These are phyloP conservation scores for Sechiopsis laciniata DNA, from an alignment of 306 rosid species.

Conservation along the genomic window DNA sequence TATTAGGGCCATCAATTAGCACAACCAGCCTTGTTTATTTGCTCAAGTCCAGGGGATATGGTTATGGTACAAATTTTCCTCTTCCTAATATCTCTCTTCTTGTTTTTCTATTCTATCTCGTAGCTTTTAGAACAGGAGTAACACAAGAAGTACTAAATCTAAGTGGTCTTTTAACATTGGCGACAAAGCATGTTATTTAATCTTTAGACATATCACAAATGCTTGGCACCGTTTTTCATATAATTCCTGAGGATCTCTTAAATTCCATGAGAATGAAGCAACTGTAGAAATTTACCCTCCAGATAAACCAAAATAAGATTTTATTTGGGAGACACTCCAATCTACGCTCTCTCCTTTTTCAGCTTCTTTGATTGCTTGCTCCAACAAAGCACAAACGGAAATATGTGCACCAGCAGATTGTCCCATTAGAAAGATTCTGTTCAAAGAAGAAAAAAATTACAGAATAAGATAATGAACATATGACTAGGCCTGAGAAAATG, in stretches of 20 bases:
- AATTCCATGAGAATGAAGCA: conserved; percentile 12
- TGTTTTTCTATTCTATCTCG: conserved; percentile 1
- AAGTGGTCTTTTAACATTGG: background rate
- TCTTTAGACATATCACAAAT: background rate
- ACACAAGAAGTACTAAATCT: background rate
- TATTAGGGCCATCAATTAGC: background rate
- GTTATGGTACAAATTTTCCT: background rate
- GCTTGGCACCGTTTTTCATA: background rate
- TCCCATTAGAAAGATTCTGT: conserved; percentile 90
- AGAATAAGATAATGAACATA: conserved; percentile 22
- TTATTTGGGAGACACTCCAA: conserved; percentile 65
- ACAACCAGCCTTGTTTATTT: background rate
- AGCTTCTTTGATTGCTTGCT: conserved; percentile 63
- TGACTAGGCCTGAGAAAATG: conserved; percentile 20
- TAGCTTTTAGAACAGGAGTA: background rate
- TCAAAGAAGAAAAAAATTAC: conserved; percentile 18
- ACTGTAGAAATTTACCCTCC: conserved; percentile 64
- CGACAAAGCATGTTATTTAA: background rate
- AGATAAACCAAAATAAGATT: conserved; percentile 86
- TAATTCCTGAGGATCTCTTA: background rate
- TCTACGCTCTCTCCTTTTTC: conserved; percentile 38
- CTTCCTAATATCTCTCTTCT: background rate
- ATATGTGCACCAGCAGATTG: conserved; percentile 99
- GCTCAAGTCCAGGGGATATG: background rate
- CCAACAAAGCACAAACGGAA: conserved; percentile 76